These are phyloP conservation scores for Endothia cerciana DNA, from an alignment of 2,329 filamentous ascomycete genomes.

Conservation along the genomic window DNA sequence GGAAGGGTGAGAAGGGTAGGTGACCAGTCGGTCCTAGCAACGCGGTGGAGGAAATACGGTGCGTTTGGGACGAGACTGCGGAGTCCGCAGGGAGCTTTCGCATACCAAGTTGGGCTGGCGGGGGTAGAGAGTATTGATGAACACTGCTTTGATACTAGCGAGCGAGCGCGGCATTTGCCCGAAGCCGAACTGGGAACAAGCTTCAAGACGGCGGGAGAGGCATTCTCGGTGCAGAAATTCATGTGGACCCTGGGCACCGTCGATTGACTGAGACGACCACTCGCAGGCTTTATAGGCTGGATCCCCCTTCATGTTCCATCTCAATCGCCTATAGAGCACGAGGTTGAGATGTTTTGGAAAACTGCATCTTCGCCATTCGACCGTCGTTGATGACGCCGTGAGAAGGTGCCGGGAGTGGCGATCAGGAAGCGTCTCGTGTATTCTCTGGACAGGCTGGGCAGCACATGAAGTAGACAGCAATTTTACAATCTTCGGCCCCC, in stretches of 20 bases:
- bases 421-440: slow-evolving; percentile 62
- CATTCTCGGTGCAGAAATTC: slow-evolving; percentile 29
- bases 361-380: slow-evolving; percentile 57
- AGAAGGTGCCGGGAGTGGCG: slow-evolving; percentile 54
- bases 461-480: not conserved
- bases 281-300: slow-evolving; percentile 55
- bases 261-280: slow-evolving; percentile 38
- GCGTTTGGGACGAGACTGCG: slow-evolving; percentile 46
- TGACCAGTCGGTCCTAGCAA: too few relatives aligned
- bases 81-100: slow-evolving; percentile 46
- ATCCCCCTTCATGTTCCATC: slow-evolving; percentile 55
- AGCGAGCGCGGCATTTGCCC: slow-evolving; percentile 48
- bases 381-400: slow-evolving; percentile 57
- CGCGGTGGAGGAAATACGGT: slow-evolving; percentile 56
- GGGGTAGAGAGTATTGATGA: slow-evolving; percentile 55
- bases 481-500: not conserved
- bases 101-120: slow-evolving; percentile 51
- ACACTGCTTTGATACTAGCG: slow-evolving; percentile 60
- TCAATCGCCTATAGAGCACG: slow-evolving; percentile 60
- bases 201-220: not conserved
- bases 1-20: slow-evolving; percentile 35
- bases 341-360: slow-evolving; percentile 64
- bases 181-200: slow-evolving; percentile 51
- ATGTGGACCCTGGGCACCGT: slow-evolving; percentile 34
- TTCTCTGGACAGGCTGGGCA: slow-evolving; percentile 48